These are phyloP conservation scores for Ajuga reptans DNA, from an alignment of 305 asterid genomes.

Conservation along the genomic window DNA sequence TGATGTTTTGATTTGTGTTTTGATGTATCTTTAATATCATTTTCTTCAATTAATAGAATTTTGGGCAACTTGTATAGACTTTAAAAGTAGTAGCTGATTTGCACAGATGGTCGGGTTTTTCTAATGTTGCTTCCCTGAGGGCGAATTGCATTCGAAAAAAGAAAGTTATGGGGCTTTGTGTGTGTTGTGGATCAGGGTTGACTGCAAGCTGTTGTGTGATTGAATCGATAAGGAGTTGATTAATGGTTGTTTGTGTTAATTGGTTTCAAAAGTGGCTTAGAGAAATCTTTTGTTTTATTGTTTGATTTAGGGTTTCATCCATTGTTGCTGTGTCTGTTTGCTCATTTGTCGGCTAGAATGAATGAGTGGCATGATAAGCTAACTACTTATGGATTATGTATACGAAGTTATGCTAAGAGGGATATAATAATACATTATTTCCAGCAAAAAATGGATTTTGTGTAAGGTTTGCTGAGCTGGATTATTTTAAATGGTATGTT, in stretches of 20 bases:
- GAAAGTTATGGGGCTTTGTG: not conserved
- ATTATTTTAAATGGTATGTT: not conserved
- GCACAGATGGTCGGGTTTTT: not conserved
- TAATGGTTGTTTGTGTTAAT: not conserved
- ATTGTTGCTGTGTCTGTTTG: conserved; percentile 6
- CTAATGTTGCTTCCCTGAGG: not conserved
- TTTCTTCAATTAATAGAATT: too few species aligned
- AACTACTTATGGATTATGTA: not conserved
- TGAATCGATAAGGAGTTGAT: not conserved
- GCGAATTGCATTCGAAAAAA: not conserved
- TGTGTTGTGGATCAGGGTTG: not conserved
- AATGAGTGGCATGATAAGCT: not conserved
- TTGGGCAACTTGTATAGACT: not conserved
- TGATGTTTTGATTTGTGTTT: not conserved
- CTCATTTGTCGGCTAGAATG: not conserved
- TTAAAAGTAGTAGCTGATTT: not conserved
- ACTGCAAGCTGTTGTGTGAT: not conserved
- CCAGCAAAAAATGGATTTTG: not conserved
- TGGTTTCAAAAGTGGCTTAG: not conserved
- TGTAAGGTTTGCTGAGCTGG: conserved; percentile 2
- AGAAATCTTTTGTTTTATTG: not conserved
- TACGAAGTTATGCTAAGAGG: not conserved
- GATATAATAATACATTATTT: not conserved
- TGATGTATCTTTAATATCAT: not conserved
- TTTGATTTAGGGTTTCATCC: not conserved